phyloP scores from a whole-genome alignment of 108 stramenopile genomes.

The Skeletonema grethae region DNA sequence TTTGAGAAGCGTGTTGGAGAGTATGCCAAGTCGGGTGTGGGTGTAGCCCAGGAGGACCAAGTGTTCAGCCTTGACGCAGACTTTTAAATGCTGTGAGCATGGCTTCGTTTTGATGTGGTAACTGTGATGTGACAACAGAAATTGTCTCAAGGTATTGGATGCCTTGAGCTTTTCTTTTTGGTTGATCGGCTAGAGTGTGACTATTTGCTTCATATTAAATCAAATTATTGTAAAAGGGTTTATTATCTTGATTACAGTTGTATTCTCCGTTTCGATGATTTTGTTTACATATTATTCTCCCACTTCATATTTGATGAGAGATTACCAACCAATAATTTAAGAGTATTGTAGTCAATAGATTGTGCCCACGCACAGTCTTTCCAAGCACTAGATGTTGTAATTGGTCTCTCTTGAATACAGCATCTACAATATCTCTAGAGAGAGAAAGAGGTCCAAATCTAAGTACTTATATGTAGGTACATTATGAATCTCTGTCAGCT shows the following conservation, averaged over 20 bases:
- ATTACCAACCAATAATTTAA: too few relatives aligned
- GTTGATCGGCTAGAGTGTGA: background rate
- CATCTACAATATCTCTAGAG: too few relatives aligned
- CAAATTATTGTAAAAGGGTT: background rate
- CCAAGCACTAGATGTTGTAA: too few relatives aligned
- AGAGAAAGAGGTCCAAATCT: too few relatives aligned
- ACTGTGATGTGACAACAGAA: background rate
- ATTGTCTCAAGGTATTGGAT: background rate
- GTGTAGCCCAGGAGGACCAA: constrained; percentile 79
- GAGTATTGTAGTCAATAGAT: too few relatives aligned
- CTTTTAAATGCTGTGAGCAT: constrained; percentile 61
- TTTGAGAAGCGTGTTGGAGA: constrained; percentile 86
- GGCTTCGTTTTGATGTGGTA: background rate
- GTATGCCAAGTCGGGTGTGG: constrained; percentile 95
- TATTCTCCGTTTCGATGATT: too few relatives aligned
- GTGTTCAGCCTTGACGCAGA: constrained; percentile 89
- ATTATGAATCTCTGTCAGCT: too few relatives aligned
- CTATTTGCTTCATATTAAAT: constrained; percentile 1
- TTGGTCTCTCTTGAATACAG: too few relatives aligned
- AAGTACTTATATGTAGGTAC: too few relatives aligned
- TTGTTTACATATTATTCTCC: too few relatives aligned
- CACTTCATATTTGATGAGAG: too few relatives aligned
- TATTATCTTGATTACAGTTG: background rate
- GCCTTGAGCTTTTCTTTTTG: background rate
- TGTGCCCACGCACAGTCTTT: too few relatives aligned